Base-by-base conservation (phyloP, 106 monocot species). In the Dactylorhiza incarnata region DNA sequence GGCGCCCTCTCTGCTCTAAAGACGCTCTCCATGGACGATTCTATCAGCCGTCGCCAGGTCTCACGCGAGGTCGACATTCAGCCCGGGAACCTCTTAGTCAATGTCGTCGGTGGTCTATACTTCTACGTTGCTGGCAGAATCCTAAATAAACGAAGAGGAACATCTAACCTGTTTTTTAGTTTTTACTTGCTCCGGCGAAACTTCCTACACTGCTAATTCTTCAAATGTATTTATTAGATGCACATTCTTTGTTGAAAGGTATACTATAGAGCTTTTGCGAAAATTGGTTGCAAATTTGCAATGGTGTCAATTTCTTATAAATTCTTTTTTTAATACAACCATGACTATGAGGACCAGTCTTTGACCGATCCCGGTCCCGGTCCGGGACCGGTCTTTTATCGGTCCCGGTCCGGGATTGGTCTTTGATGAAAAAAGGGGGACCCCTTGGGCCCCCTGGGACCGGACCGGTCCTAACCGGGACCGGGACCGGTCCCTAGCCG, bases 1-100 rank as follows among this genome's bases (percentile, higher is more conserved):
- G 73, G 73, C 44, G 45, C 74, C 49, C 1, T 84, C 59, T 88
- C 72, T 79, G 94, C 94, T 24, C 86, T 94, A 50, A 94, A 94
- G 79, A 16, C 83, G 49, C 86, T 86, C 25, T 73, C 73, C 67
- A 37, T 77, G 68, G 59, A 59, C 67, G 19, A 73, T 44, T 29
- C 75, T 43, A 6, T 59, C n/a, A 11, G 56, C 8, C 68, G 63
- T 43, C 59, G 51, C 24, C 71, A 71, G 29, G 46, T 74, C 14
- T 37, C 54, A 52, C 74, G 85, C 43, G 91, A 92, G 76, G 83
- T 80, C 73, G 82, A 87, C 44, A 83, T 86, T 53, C 83, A 85
- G 81, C 85, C 85, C 10, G 54, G 75, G 4, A 85, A 85, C 81
- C 81, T 85, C 56, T 78, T 85, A 49, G 63, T 79, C 76, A 85